These are phyloP conservation scores for Pelargonium cotyledonis DNA, from an alignment of 441 rosid genomes.

Conservation along the genomic window DNA sequence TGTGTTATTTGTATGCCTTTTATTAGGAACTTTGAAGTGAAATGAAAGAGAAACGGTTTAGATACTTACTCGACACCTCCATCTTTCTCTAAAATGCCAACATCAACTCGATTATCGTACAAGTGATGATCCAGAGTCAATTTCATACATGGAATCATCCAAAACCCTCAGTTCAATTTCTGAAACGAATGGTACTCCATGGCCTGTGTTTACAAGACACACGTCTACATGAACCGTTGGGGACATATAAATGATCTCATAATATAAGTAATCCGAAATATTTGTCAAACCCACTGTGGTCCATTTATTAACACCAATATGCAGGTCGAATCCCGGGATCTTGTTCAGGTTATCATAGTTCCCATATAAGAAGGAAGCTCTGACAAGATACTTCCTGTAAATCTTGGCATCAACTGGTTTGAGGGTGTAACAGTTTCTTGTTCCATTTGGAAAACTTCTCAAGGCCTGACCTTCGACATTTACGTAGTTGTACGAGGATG, in stretches of 20 bases:
- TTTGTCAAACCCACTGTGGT: not conserved
- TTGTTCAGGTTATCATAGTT: not conserved
- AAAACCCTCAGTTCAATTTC: not conserved
- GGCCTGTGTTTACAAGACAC: not conserved
- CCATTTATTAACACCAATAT: not conserved
- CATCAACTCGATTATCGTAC: not conserved
- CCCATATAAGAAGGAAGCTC: not conserved
- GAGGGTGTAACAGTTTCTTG: too few species aligned
- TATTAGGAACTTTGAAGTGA: too few species aligned
- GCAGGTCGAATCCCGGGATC: not conserved
- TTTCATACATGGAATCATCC: not conserved
- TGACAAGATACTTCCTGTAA: too few species aligned
- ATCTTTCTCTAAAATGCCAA: not conserved
- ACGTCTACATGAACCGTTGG: not conserved
- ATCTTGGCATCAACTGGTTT: too few species aligned
- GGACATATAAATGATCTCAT: not conserved
- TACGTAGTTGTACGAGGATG: not conserved
- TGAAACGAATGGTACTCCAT: not conserved
- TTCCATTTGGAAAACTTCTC: not conserved
- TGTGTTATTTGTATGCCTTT: too few species aligned
- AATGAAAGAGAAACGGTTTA: too few species aligned
- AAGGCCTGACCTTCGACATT: not conserved
- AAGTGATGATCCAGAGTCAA: not conserved
- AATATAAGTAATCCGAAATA: not conserved
- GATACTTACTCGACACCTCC: not conserved